Conservation (phyloP, 441 rosid species). For the Syzygium syzygioides region DNA sequence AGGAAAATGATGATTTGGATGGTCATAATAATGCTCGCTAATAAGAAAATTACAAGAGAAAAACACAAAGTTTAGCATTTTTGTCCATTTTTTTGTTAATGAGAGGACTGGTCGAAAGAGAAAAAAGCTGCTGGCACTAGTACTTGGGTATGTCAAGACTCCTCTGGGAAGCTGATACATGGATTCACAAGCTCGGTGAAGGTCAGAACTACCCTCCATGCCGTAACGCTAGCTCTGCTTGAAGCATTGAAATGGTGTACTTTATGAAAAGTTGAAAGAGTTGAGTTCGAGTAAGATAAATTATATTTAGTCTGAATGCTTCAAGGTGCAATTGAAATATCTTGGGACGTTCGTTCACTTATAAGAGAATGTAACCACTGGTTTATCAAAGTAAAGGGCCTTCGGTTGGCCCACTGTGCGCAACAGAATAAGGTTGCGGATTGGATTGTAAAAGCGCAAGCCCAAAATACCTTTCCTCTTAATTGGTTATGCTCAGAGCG, state of each 20-base stretch:
- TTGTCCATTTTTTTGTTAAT: no score
- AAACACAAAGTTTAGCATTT: no score
- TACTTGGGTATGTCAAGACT: background rate
- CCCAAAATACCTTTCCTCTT: background rate
- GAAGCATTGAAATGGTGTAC: background rate
- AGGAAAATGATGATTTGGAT: background rate
- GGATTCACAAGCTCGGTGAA: fast-evolving
- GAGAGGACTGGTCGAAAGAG: fast-evolving
- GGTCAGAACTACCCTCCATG: background rate
- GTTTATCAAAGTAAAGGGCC: background rate
- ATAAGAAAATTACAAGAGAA: no score
- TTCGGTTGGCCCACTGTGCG: fast-evolving
- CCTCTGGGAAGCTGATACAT: fast-evolving
- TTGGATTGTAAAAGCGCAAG: background rate
- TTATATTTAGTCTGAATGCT: background rate
- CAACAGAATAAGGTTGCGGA: background rate
- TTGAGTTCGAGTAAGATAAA: background rate
- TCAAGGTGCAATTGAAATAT: background rate
- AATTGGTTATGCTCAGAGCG: no score
- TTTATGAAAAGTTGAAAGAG: background rate
- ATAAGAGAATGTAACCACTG: fast-evolving
- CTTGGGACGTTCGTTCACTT: fast-evolving
- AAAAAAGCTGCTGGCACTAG: fast-evolving
- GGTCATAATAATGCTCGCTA: no score
- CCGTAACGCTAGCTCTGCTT: fast-evolving